Evolutionary conservation across 768 basidiomycete genomes (phyloP), one percentile per base, ranked within the genome.

Genomic region (Agaricus blazei): DNA sequence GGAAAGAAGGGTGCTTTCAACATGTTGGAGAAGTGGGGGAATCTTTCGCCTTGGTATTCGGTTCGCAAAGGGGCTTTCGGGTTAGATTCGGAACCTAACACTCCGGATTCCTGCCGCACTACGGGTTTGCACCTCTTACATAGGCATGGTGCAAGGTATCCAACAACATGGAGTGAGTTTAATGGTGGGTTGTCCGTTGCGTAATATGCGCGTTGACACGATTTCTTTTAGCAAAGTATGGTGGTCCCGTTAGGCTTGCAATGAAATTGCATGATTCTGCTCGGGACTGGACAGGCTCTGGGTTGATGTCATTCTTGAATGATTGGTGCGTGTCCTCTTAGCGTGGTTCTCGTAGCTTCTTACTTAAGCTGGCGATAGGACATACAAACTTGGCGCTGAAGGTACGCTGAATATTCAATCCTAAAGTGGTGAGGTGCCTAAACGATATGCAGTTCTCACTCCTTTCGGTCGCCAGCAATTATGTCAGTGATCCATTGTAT

Each of bases 321-420:
- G 77, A 79, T 28, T 97, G 93, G 93, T 89, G 37, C 36, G 80
- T 65, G 31, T 27, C 38, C 50, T n/a, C 14, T 9, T 23, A 8
- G 1, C 48, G 6, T 15, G 19, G 9, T 7, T 45, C 24, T 45
- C n/a, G 23, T 8, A 24, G 24, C 23, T 28, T 47, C 12, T 6
- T 15, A 15, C 29, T 34, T 12, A 36, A 36, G 9, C 41, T 19
- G 29, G 23, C 41, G 26, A 37, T 27, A 91, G 90, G 94, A 85
- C 87, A 4, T 95, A 93, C 70, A 89, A 90, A 62, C 81, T 98
- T 2, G 95, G 94, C 12, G 85, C 87, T 72, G 94, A 97, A 73
- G 73, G 88, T 89, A 60, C 14, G 68, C 57, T 48, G 27, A 11
- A 3, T 28, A 14, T 12, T 4, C 29, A 4, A 14, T 15, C 9